These are phyloP conservation scores for Paraleonurus japonicus DNA, from an alignment of 257 asterid genomes.

Conservation along the genomic window DNA sequence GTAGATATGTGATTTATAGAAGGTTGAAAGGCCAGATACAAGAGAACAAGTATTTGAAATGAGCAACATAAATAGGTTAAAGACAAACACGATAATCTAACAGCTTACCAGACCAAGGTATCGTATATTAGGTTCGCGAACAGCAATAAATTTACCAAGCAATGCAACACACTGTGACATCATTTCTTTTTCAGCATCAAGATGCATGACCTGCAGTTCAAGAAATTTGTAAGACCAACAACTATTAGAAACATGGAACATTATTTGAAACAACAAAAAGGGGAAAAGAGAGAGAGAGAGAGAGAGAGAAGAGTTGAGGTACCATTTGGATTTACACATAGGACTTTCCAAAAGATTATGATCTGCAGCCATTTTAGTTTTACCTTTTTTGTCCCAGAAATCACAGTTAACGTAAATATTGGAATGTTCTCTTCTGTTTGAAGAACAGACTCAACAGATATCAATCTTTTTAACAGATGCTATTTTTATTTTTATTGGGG, in stretches of 20 bases:
- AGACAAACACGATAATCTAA: conserved; percentile 16
- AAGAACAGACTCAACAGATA: not conserved
- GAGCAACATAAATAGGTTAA: not conserved
- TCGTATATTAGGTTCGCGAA: conserved; percentile 88
- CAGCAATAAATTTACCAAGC: conserved; percentile 90
- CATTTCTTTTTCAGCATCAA: conserved; percentile 92
- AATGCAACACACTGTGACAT: conserved; percentile 92
- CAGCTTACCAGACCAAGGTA: conserved; percentile 85
- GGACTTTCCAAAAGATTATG: conserved; percentile 8
- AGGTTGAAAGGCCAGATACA: conserved; percentile 10
- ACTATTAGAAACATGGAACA: not conserved
- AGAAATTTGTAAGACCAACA: not conserved
- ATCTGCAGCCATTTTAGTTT: not conserved
- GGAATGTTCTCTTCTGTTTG: not conserved
- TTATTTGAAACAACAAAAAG: not conserved
- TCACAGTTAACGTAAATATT: not conserved
- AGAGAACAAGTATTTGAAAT: not conserved
- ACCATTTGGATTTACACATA: not conserved
- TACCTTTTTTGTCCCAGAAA: too few species aligned
- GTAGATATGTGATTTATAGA: not conserved
- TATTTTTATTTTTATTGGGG: not conserved
- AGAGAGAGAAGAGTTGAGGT: not conserved
- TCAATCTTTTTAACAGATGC: not conserved
- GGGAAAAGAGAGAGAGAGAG: not conserved
- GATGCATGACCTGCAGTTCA: conserved; percentile 78